Evolutionary conservation across 1,284 basidiomycete species (phyloP), one percentile per base, ranked within the genome.

Genomic region (Fomitopsis betulina): DNA sequence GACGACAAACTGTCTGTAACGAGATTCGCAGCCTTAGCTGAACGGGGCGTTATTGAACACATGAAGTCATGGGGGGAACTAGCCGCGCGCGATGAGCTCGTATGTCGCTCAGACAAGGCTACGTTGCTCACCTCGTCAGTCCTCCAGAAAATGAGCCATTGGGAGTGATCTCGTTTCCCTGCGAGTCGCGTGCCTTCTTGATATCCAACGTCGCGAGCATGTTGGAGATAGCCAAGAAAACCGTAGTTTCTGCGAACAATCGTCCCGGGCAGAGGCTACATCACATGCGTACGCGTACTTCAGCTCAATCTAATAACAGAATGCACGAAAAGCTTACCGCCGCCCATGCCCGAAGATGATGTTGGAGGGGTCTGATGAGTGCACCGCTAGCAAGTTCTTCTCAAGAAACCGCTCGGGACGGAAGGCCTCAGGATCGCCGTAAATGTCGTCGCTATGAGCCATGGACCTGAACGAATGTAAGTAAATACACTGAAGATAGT

Each of bases 201-300:
- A 58, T 53, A 25, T 58, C 35, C 40, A 58, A 21, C 21, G 56
- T 58, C 2, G 56, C 56, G 4, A 53, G 13, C 0, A 58, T 53
- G 40, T 47, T 58, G 0, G 52, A 27, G 9, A 53, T 23, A 3
- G 19, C 45, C 15, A 58, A 25, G 23, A 51, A 58, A 0, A 53
- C 6, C 8, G 25, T 35, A 3, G 51, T 35, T 32, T 58, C 51
- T 23, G 56, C 56, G n/a, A 58, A 47, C 15, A 51, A 32, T 7
- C 49, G 49, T 19, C 49, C 49, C 1, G 49, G 49, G n/a, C 49
- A 51, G 25, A 35, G 5, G 15, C 49, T 51, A 12, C 27, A 30
- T 30, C 5, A 30, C 7, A 30, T 3, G 27, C 27, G 8, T 30
- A 30, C 4, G 27, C 27, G 8, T 30, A 30, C 8, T 8, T 30